These are phyloP conservation scores for Balamuthia mandrillaris DNA, from an alignment of 208 protist species.

Conservation along the genomic window DNA sequence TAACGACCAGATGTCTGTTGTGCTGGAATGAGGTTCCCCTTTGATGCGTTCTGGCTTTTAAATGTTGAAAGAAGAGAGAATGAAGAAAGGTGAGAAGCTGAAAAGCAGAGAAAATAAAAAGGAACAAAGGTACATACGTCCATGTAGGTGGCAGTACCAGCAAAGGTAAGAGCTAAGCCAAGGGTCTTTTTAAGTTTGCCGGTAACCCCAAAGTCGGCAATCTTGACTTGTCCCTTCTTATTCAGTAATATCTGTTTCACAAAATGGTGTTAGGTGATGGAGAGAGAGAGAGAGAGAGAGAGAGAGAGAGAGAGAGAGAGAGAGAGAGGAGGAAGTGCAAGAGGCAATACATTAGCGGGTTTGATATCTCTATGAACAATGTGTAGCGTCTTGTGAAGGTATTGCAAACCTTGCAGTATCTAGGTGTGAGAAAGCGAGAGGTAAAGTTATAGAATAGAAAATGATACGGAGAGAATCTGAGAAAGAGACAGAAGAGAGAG, in stretches of 20 bases:
- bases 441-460: too few species aligned
- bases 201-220: conserved; percentile 61
- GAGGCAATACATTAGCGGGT: conserved; percentile 38
- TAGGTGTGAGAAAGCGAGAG: too few species aligned
- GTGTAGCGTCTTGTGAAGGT: conserved; percentile 56
- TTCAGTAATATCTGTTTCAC: conserved; percentile 51
- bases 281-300: too few species aligned
- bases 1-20: conserved; percentile 57
- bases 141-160: conserved; percentile 57
- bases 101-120: background rate
- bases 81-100: too few species aligned
- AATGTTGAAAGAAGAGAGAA: too few species aligned
- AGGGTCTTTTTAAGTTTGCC: conserved; percentile 51
- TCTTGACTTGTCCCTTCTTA: conserved; percentile 46
- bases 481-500: background rate
- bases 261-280: too few species aligned
- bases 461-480: too few species aligned
- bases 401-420: conserved; percentile 35
- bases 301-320: too few species aligned
- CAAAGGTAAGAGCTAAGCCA: conserved; percentile 43
- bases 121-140: conserved; percentile 13
- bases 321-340: background rate
- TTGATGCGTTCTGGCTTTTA: conserved; percentile 52
- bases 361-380: conserved; percentile 63
- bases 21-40: conserved; percentile 46